Conservation (phyloP, 345 rosid species). For the Ceriops decandra region DNA sequence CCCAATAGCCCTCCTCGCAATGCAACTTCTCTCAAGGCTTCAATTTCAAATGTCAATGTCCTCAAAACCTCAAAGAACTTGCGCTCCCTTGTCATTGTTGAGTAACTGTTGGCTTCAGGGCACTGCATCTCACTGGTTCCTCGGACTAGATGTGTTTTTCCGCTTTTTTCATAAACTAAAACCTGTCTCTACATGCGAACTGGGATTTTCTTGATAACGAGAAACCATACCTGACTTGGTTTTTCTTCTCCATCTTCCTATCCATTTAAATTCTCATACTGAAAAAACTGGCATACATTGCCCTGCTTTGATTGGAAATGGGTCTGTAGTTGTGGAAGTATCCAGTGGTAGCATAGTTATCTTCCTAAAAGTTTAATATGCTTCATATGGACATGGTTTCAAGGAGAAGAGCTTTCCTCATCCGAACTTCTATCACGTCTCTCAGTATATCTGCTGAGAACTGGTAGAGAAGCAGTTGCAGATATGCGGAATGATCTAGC, state of each 20-base stretch:
- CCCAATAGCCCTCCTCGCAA: not conserved
- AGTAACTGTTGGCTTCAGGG: not conserved
- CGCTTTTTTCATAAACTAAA: not conserved
- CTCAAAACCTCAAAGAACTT: not conserved
- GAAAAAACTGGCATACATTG: not conserved
- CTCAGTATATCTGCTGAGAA: slow-evolving; percentile 61
- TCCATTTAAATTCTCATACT: not conserved
- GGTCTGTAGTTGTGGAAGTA: not conserved
- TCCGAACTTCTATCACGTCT: slow-evolving; percentile 74
- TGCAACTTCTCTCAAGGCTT: not conserved
- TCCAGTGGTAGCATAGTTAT: not conserved
- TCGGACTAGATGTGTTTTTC: slow-evolving; percentile 4
- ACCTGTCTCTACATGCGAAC: not conserved
- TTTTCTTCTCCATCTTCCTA: slow-evolving; percentile 2
- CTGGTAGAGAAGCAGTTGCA: slow-evolving; percentile 70
- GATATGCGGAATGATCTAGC: slow-evolving; percentile 87
- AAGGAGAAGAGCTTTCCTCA: slow-evolving; percentile 74
- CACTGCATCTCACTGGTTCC: slow-evolving; percentile 5
- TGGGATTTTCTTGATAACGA: not conserved
- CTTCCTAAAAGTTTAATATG: slow-evolving; percentile 7
- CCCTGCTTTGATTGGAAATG: slow-evolving; percentile 1
- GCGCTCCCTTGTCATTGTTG: not conserved
- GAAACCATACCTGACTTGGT: not conserved
- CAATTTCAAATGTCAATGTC: not conserved
- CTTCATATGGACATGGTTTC: slow-evolving; percentile 28